Conservation (phyloP, 345 rosid genomes). For the Aquilaria malaccensis region DNA sequence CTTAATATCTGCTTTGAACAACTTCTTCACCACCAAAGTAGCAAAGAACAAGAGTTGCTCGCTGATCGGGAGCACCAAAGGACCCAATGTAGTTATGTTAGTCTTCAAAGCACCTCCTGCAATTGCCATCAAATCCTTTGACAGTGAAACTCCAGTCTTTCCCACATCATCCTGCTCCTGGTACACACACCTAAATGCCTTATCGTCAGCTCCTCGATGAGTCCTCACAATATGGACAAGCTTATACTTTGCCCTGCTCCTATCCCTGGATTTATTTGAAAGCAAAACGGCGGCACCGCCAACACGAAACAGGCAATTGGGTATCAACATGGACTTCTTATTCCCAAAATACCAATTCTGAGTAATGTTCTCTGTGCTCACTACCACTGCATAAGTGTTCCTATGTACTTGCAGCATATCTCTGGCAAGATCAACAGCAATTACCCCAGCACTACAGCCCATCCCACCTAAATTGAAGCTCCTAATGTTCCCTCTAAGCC, state of each 20-base stretch:
- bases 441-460: conserved; percentile 82
- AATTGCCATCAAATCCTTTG: conserved; percentile 58
- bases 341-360: conserved; percentile 62
- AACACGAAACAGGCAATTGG: conserved; percentile 62
- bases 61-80: conserved; percentile 46
- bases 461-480: conserved; percentile 70
- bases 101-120: conserved; percentile 60
- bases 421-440: conserved; percentile 57
- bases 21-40: conserved; percentile 35
- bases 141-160: conserved; percentile 51
- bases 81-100: conserved; percentile 50
- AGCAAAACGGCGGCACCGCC: conserved; percentile 61
- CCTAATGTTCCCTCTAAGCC: conserved; percentile 48
- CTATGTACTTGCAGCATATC: conserved; percentile 61
- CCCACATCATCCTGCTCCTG: conserved; percentile 65
- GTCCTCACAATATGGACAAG: conserved; percentile 62
- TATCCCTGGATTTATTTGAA: conserved; percentile 47
- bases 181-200: conserved; percentile 56
- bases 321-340: conserved; percentile 65
- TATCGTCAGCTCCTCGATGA: conserved; percentile 63
- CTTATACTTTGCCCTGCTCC: conserved; percentile 52
- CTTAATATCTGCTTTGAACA: conserved; percentile 33
- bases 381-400: conserved; percentile 64
- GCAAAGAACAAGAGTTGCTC: conserved; percentile 49
- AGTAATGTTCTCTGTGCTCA: conserved; percentile 72